phyloP scores from a whole-genome alignment of 495 filamentous ascomycete species.

The Penicillium angulare region DNA sequence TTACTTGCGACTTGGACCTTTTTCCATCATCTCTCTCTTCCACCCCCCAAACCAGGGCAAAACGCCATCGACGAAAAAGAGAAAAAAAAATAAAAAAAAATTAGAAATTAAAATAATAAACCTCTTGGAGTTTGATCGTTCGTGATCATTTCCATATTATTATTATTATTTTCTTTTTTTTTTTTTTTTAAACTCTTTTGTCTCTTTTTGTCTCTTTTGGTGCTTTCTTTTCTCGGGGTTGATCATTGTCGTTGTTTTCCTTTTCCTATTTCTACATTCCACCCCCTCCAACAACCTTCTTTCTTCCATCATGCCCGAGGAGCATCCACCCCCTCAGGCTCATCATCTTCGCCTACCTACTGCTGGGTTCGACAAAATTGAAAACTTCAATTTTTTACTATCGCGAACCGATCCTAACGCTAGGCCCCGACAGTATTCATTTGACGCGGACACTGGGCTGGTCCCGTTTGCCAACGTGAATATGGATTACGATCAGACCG shows the following conservation, averaged over 20 bases:
- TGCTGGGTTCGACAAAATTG: constrained; percentile 38
- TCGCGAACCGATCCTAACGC: constrained; percentile 38
- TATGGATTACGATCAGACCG: constrained; percentile 49
- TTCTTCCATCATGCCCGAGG: constrained; percentile 39
- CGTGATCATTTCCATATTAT: too few species aligned
- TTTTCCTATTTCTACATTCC: constrained; percentile 9
- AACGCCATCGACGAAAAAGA: constrained; percentile 7
- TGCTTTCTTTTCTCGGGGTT: not conserved
- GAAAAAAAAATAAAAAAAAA: too few species aligned
- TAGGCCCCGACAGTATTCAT: constrained; percentile 43
- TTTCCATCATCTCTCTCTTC: too few species aligned
- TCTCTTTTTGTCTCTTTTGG: not conserved
- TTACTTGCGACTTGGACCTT: not conserved
- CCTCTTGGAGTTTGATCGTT: too few species aligned
- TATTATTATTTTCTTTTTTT: constrained; percentile 4
- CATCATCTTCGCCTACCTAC: constrained; percentile 23
- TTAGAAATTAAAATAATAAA: too few species aligned
- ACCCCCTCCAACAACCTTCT: constrained; percentile 10
- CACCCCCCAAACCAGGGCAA: constrained; percentile 1
- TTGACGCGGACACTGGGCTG: constrained; percentile 42
- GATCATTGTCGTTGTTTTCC: not conserved
- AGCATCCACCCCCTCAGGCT: too few species aligned
- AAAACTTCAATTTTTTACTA: constrained; percentile 45
- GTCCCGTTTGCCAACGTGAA: constrained; percentile 35
- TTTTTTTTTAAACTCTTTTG: not conserved